Base-by-base conservation (phyloP, 768 basidiomycete species). In the Chlorophyllum brunneum region DNA sequence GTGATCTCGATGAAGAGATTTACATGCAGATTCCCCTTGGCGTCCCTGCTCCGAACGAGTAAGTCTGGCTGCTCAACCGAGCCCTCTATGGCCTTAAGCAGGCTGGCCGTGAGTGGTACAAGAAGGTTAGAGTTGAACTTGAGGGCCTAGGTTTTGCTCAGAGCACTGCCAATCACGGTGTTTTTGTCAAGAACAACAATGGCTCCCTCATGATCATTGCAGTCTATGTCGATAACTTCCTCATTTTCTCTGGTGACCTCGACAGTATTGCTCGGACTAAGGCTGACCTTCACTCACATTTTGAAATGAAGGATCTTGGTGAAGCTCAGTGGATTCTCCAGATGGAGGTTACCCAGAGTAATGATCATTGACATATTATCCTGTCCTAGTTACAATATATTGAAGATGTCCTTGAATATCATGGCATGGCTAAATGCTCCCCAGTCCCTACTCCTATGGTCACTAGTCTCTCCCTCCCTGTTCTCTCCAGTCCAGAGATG, bases 51-150 rank as follows among this genome's bases (percentile, higher is more conserved):
- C 41, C 27, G 0, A 33, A 44, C 2, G 55, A 55, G 2, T 33
- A 53, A 13, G 56, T 56, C 34, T 57, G 55, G 56, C 23, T 22
- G 23, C 54, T 61, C 15, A 54, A 56, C 29, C 48, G 57, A 6
- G 56, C 58, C 1, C 49, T 62, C 10, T 62, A 62, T 27, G 53
- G 58, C 1, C 47, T 59, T 2, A 62, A 59, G 33, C 58, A 62
- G 30, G 55, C 55, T 9, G 55, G 53, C 1, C 44, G 53, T 4
- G 42, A 39, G 7, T 56, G 56, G 56, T 51, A 53, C 33, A 29
- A 29, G 9, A 39, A 31, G 9, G 51, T 57, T 13, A 42, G 57
- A 36, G 34, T n/a, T 7, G 52, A 55, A 22, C 54, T 62, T 15
- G 40, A 49, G 27, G 41, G 48, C 6, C 24, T 58, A 18, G 54